Evolutionary conservation across 805 yeast species (phyloP).

Genomic region (Brettanomyces naardenensis): DNA sequence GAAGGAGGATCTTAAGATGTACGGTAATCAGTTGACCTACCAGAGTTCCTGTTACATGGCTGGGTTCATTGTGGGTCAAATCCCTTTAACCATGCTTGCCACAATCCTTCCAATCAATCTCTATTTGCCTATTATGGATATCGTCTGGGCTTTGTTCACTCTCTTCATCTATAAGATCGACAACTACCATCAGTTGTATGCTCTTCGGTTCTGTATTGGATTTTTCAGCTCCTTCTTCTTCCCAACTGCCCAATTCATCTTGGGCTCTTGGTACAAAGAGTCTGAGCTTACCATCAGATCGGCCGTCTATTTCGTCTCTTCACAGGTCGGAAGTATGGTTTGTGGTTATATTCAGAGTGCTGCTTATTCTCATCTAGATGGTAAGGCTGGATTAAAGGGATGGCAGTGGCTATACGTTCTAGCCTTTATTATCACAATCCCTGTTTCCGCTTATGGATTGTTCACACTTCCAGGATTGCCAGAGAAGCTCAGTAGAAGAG

Average conservation of each 20-base stretch:
- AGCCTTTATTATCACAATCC: constrained; percentile 42
- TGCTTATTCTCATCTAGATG: constrained; percentile 32
- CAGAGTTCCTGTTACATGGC: constrained; percentile 30
- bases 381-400: constrained; percentile 41
- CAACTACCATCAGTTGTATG: constrained; percentile 29
- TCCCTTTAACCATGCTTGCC: constrained; percentile 18
- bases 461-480: constrained; percentile 53
- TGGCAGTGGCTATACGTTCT: constrained; percentile 64
- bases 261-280: constrained; percentile 35
- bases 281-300: constrained; percentile 36
- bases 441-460: constrained; percentile 16
- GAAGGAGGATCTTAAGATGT: constrained; percentile 46
- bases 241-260: constrained; percentile 32
- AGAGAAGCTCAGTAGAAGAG: constrained; percentile 36
- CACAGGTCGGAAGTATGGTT: constrained; percentile 33
- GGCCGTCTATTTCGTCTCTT: constrained; percentile 31
- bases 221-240: constrained; percentile 36
- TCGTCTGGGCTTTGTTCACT: constrained; percentile 23
- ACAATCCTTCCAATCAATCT: constrained; percentile 9
- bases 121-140: constrained; percentile 18
- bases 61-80: constrained; percentile 18
- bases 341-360: constrained; percentile 38
- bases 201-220: constrained; percentile 36
- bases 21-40: constrained; percentile 35
- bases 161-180: constrained; percentile 20